Percentiles rank a stretch among this genome's conserved stretches.
These are phyloP conservation scores for Penicillium maclennaniae DNA, from an alignment of 495 filamentous ascomycete genomes.

Conservation along the genomic window DNA sequence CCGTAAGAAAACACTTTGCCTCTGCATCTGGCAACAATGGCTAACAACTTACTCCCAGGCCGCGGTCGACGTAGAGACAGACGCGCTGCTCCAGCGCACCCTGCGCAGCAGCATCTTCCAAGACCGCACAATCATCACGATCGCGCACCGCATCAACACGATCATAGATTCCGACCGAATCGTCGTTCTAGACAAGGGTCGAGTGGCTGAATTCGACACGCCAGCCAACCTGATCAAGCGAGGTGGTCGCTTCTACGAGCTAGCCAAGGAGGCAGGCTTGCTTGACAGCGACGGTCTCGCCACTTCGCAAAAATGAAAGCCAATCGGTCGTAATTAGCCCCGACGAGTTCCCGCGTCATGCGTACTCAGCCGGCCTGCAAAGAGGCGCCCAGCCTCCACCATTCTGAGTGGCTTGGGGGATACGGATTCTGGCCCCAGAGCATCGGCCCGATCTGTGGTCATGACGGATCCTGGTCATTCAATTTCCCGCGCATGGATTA, in stretches of 20 bases:
- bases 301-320: constrained; percentile 18
- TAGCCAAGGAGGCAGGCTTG: constrained; percentile 54
- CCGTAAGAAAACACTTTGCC: constrained; percentile 41
- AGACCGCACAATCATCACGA: constrained; percentile 94
- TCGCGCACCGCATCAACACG: constrained; percentile 96
- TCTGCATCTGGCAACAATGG: background rate
- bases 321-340: constrained; percentile 16
- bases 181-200: constrained; percentile 73
- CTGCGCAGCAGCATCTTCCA: constrained; percentile 61
- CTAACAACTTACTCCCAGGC: constrained; percentile 48
- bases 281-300: constrained; percentile 45
- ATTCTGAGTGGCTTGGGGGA: constrained; percentile 25
- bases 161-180: constrained; percentile 92
- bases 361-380: constrained; percentile 9
- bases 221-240: constrained; percentile 50
- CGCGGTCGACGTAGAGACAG: constrained; percentile 92
- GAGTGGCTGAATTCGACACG: constrained; percentile 58
- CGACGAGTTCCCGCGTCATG: constrained; percentile 7
- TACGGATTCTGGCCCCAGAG: constrained; percentile 9
- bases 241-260: constrained; percentile 52
- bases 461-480: constrained; percentile 13
- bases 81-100: constrained; percentile 68
- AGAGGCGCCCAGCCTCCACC: constrained; percentile 7
- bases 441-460: constrained; percentile 16
- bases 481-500: constrained; percentile 17